Evolutionary conservation across 169 alveolate genomes (phyloP), one percentile per base, ranked within the genome.

Genomic region (Cryptosporidium felis): DNA sequence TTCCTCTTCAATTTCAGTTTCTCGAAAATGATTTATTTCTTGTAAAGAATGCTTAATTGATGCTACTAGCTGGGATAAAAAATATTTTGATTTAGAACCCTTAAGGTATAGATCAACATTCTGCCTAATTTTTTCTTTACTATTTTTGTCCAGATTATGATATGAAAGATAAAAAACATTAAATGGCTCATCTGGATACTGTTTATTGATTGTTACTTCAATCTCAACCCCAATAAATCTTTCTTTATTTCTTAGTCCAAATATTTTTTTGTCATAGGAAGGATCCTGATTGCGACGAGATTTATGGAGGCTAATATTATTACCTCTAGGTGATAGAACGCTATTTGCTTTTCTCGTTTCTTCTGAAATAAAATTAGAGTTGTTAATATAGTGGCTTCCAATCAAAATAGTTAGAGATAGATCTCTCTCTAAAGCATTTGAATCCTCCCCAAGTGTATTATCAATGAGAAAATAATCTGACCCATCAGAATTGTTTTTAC

Each of bases 161-260:
- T 38, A 53, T 1, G 85, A 49, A 32, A 53, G 58, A 36, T 53
- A 74, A 34, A 30, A 74, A 38, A 74, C 28, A 53, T 58, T 26
- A 1, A 23, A 26, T 12, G 74, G 74, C 21, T 16, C 5, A 6
- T 18, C 41, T 53, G 85, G 85, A 53, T 74, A 74, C 21, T 34
- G 47, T 5, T 14, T 32, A 53, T 6, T 49, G 5, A 74, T 56
- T 36, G 67, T 18, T 16, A 74, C 26, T 30, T 74, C 85, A 1
- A 74, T 4, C 41, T 74, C 85, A n/a, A 74, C 4, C 4, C 85
- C 67, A 16, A 23, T 53, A 74, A 65, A 65, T 26, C 26, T 38
- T 28, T 26, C 40, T 65, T 65, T 65, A 18, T 42, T n/a, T n/a
- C n/a, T n/a, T n/a, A n/a, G n/a, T n/a, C n/a, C n/a, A n/a, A n/a